A percentile compares a stretch with the other conserved stretches of the same genome.
Evolutionary conservation across 2,329 filamentous ascomycete genomes (phyloP).

Genomic region (Penicillium glabrum): DNA sequence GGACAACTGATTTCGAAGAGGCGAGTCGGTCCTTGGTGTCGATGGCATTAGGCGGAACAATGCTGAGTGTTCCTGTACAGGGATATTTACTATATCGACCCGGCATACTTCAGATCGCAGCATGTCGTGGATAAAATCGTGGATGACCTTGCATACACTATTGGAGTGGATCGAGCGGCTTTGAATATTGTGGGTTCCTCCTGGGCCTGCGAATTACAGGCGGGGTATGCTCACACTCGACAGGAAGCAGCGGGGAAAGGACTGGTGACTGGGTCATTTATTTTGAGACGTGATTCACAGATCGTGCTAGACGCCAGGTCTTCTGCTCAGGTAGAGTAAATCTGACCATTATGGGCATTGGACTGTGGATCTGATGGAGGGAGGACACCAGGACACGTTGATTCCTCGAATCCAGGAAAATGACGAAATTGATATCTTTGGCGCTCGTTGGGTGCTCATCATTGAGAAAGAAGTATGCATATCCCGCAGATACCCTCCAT

Average conservation of each 20-base stretch:
- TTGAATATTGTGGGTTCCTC: slow-evolving; percentile 56
- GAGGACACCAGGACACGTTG: slow-evolving; percentile 47
- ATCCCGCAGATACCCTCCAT: neutral
- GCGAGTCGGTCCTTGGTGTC: slow-evolving; percentile 32
- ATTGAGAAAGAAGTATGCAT: slow-evolving; percentile 62
- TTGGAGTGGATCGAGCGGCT: slow-evolving; percentile 54
- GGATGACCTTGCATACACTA: slow-evolving; percentile 62
- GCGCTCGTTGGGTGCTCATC: slow-evolving; percentile 59
- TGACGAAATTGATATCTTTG: slow-evolving; percentile 46
- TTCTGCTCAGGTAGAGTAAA: slow-evolving; percentile 26
- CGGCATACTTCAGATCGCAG: slow-evolving; percentile 59
- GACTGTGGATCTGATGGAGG: neutral
- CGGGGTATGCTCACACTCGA: neutral
- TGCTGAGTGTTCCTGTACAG: slow-evolving; percentile 34
- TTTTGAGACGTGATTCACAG: slow-evolving; percentile 21
- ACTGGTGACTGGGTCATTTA: slow-evolving; percentile 38
- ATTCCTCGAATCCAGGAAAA: slow-evolving; percentile 51
- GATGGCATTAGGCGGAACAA: neutral
- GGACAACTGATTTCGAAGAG: slow-evolving; percentile 57
- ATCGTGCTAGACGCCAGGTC: slow-evolving; percentile 41
- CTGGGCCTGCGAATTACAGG: neutral
- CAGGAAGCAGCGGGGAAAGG: slow-evolving; percentile 48
- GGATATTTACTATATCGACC: slow-evolving; percentile 65
- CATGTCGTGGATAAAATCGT: slow-evolving; percentile 57
- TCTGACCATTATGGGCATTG: neutral